These are phyloP conservation scores for Gossypium trilobum DNA, from an alignment of 441 rosid genomes.

Conservation along the genomic window DNA sequence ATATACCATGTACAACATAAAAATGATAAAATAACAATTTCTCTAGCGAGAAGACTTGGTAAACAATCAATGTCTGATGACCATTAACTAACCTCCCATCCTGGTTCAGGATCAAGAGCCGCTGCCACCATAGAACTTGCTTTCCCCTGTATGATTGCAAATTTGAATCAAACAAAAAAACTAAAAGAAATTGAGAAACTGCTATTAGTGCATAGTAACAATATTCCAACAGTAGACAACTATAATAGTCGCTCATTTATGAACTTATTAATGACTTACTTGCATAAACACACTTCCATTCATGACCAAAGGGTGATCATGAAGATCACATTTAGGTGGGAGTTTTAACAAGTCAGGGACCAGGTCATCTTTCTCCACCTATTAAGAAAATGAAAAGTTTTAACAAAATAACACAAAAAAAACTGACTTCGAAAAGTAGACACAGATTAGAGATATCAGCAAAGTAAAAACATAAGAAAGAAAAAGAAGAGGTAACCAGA, in stretches of 20 bases:
- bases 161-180: background rate
- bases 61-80: background rate
- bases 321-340: conserved; percentile 79
- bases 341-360: conserved; percentile 60
- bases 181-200: background rate
- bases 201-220: background rate
- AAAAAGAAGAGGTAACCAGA: background rate
- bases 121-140: conserved; percentile 93
- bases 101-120: conserved; percentile 63
- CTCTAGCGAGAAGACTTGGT: background rate
- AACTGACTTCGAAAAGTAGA: background rate
- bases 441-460: background rate
- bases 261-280: conserved; percentile 28
- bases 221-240: background rate
- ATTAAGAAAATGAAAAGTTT: conserved; percentile 10
- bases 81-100: conserved; percentile 56
- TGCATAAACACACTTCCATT: conserved; percentile 70
- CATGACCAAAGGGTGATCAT: conserved; percentile 60
- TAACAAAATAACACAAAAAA: conserved; percentile 9
- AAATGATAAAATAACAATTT: conserved; percentile 2
- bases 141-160: conserved; percentile 48
- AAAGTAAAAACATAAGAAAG: background rate
- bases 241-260: background rate
- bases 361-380: conserved; percentile 73
- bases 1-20: background rate